Base-by-base conservation (phyloP, 768 basidiomycete species). In the Holtermanniella nyarrowii region DNA sequence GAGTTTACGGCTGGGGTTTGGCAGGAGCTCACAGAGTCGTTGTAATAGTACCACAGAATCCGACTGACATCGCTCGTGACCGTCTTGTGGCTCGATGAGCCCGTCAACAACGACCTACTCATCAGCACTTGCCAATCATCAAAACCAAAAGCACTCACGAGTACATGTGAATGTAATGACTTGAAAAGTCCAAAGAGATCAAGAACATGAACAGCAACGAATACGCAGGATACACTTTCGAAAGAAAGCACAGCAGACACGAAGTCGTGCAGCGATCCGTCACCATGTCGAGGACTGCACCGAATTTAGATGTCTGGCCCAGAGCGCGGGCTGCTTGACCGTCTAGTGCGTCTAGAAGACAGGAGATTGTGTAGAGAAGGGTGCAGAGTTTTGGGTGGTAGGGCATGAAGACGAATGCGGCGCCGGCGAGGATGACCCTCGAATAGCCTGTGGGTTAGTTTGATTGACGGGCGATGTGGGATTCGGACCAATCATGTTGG, bases 81-180 rank as follows among this genome's bases (percentile, higher is more conserved):
- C 25, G 81, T 73, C 71, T 99, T 99, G 75, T 99, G 95, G 65
- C 86, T 91, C 49, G 80, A 77, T 5, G 89, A 86, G 22, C 95
- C 95, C 20, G 91, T 95, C 18, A 86, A 80, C n/a, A 99, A 79
- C 26, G 93, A 93, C 65, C 93, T 99, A 60, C 20, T 14, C 26
- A 31, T 1, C 44, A 42, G 11, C 10, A 25, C 16, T 25, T n/a
- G n/a, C 37, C 14, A 7, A 40, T 23, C 16, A 42, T 1, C 45
- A 49, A n/a, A 40, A 24, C 2, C 31, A 18, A 21, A 45, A 53
- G 3, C 26, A 63, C 78, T 48, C 62, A 91, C 93, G 93, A 95
- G 72, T 96, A 95, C 95, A 97, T 99, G 72, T 97, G 95, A 82
- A 97, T 96, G 74, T 97, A 97, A 73, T 97, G 95, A 60, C 88